These are phyloP conservation scores for Paramecium pentaurelia DNA, from an alignment of 73 alveolate genomes.

Conservation along the genomic window DNA sequence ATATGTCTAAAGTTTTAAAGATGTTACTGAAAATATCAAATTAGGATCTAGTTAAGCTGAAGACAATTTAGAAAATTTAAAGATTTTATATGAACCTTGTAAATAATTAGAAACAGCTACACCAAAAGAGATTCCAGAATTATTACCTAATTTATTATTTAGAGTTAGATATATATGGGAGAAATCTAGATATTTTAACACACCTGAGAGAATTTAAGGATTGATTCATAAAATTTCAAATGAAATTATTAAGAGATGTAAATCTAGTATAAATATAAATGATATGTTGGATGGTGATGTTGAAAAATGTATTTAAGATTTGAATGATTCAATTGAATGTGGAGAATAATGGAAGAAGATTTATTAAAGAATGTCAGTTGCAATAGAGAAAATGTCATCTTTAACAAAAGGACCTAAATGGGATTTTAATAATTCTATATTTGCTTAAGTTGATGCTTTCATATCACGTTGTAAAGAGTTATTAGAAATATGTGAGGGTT, in stretches of 20 bases:
- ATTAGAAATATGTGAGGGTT: slow-evolving; percentile 97
- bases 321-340: slow-evolving; percentile 86
- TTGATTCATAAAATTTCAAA: slow-evolving; percentile 91
- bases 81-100: slow-evolving; percentile 85
- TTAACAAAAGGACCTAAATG: slow-evolving; percentile 66
- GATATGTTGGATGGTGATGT: slow-evolving; percentile 93
- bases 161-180: slow-evolving; percentile 89
- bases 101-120: slow-evolving; percentile 76
- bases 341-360: slow-evolving; percentile 91
- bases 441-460: slow-evolving; percentile 99
- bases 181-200: slow-evolving; percentile 82
- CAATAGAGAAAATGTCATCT: slow-evolving; percentile 66
- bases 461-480: slow-evolving; percentile 98
- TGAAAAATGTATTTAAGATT: slow-evolving; percentile 89
- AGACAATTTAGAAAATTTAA: slow-evolving; percentile 78
- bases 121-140: slow-evolving; percentile 85
- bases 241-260: slow-evolving; percentile 88
- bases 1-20: slow-evolving; percentile 78
- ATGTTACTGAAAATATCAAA: slow-evolving; percentile 77
- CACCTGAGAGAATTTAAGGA: slow-evolving; percentile 86
- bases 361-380: slow-evolving; percentile 62
- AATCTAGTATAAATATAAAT: slow-evolving; percentile 79
- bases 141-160: slow-evolving; percentile 79
- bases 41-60: slow-evolving; percentile 86
- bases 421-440: slow-evolving; percentile 92